Percentiles rank a stretch among this genome's conserved stretches.
These are phyloP conservation scores for Cicer yamashitae DNA, from an alignment of 306 rosid genomes.

Conservation along the genomic window DNA sequence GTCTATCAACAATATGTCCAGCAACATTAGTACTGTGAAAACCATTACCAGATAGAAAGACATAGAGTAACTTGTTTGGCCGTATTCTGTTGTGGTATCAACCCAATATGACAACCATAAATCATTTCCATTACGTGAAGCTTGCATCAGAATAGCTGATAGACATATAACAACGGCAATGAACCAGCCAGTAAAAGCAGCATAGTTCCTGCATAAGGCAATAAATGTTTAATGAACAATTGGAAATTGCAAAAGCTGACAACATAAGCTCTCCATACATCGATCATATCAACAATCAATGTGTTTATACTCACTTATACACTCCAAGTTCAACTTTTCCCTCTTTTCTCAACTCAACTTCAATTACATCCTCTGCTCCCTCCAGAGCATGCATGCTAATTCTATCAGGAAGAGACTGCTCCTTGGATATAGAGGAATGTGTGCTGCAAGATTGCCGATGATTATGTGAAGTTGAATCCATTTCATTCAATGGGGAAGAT, in stretches of 20 bases:
- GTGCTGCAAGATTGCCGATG: constrained; percentile 53
- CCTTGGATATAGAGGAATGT: constrained; percentile 45
- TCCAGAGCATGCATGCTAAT: constrained; percentile 45
- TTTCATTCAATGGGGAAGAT: constrained; percentile 76
- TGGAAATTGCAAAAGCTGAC: constrained; percentile 26
- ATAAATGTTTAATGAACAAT: constrained; percentile 21
- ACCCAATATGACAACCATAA: constrained; percentile 97
- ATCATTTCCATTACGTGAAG: constrained; percentile 95
- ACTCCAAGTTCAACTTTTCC: constrained; percentile 86
- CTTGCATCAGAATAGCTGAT: constrained; percentile 94
- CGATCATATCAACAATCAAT: constrained; percentile 1
- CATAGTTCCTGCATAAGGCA: constrained; percentile 72
- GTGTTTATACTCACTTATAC: constrained; percentile 69
- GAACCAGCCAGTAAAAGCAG: constrained; percentile 76
- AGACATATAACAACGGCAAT: constrained; percentile 68
- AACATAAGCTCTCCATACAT: constrained; percentile 21
- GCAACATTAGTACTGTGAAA: constrained; percentile 33
- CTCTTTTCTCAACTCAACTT: constrained; percentile 82
- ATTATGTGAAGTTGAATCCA: constrained; percentile 56
- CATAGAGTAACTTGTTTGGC: constrained; percentile 63
- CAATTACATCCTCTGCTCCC: constrained; percentile 60
- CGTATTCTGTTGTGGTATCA: constrained; percentile 64
- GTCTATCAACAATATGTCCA: constrained; percentile 30
- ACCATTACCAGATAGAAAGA: constrained; percentile 80
- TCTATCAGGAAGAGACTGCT: constrained; percentile 47